Conservation (phyloP, 2,329 filamentous ascomycete genomes). For the Colletotrichum sansevieriae region DNA sequence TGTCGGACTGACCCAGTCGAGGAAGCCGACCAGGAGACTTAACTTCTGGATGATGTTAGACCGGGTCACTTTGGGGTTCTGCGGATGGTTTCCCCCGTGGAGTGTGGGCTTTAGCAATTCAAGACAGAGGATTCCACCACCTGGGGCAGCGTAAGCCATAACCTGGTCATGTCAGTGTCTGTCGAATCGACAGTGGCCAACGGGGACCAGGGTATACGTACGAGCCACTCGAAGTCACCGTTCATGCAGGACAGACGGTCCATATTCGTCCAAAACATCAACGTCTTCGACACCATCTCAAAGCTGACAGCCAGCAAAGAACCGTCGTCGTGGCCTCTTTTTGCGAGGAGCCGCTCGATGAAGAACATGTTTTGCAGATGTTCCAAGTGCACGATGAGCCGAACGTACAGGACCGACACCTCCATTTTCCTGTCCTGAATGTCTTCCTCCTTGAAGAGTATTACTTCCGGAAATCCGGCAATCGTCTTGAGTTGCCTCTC, state of each 20-base stretch:
- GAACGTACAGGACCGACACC: constrained; percentile 53
- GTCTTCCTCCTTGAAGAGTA: constrained; percentile 55
- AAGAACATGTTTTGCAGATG: constrained; percentile 71
- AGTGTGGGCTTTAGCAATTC: constrained; percentile 59
- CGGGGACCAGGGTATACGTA: constrained; percentile 45
- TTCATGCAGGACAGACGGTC: constrained; percentile 58
- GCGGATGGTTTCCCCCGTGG: constrained; percentile 48
- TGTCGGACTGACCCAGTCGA: constrained; percentile 63
- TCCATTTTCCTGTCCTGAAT: constrained; percentile 50
- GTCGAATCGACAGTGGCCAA: neutral
- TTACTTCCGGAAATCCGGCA: constrained; percentile 52
- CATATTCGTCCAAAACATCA: constrained; percentile 63
- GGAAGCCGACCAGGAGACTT: constrained; percentile 63
- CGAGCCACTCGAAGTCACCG: constrained; percentile 64
- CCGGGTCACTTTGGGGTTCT: constrained; percentile 54
- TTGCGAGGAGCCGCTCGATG: constrained; percentile 67
- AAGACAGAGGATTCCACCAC: constrained; percentile 64
- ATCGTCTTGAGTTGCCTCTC: constrained; percentile 50
- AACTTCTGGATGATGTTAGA: constrained; percentile 66
- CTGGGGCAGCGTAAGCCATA: constrained; percentile 64
- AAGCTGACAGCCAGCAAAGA: constrained; percentile 60
- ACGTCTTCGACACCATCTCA: constrained; percentile 60
- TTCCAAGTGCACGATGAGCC: constrained; percentile 62
- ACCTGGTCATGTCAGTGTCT: constrained; percentile 48
- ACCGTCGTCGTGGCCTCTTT: constrained; percentile 53